These are phyloP conservation scores for Dispira simplex DNA, from an alignment of 192 early-diverging fungal species.

Conservation along the genomic window DNA sequence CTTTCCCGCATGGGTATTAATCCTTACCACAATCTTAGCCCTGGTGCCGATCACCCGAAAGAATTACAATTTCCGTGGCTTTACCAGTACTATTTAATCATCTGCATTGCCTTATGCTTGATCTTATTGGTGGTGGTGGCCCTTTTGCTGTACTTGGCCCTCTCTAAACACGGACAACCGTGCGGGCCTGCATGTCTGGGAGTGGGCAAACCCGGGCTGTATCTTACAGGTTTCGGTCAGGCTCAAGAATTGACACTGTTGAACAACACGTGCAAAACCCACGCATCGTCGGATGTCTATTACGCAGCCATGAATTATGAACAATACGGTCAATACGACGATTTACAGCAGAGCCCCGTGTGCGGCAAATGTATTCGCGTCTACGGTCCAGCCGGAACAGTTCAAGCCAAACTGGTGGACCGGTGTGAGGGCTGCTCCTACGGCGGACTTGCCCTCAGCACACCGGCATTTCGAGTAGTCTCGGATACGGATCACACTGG, in stretches of 20 bases:
- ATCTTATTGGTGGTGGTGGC: slow-evolving; percentile 4
- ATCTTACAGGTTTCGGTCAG: slow-evolving; percentile 5
- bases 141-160: slow-evolving; percentile 2
- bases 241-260: not conserved
- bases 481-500: not conserved
- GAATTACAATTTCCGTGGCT: not conserved
- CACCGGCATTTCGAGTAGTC: not conserved
- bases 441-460: not conserved
- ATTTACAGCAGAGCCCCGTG: not conserved
- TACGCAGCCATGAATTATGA: slow-evolving; percentile 3
- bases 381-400: not conserved
- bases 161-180: slow-evolving; percentile 4
- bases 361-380: slow-evolving; percentile 10
- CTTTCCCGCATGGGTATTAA: no score
- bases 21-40: not conserved
- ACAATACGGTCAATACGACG: slow-evolving; percentile 1
- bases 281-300: slow-evolving; percentile 1
- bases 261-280: slow-evolving; percentile 1
- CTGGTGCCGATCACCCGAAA: not conserved
- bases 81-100: not conserved
- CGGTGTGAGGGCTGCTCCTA: slow-evolving; percentile 4
- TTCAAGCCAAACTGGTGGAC: slow-evolving; percentile 8
- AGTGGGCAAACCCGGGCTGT: slow-evolving; percentile 4
- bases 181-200: slow-evolving; percentile 6
- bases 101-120: not conserved